Evolutionary conservation across 2,329 filamentous ascomycete species (phyloP), one percentile per base, ranked within the genome.

Genomic region (Colletotrichum limetticola): DNA sequence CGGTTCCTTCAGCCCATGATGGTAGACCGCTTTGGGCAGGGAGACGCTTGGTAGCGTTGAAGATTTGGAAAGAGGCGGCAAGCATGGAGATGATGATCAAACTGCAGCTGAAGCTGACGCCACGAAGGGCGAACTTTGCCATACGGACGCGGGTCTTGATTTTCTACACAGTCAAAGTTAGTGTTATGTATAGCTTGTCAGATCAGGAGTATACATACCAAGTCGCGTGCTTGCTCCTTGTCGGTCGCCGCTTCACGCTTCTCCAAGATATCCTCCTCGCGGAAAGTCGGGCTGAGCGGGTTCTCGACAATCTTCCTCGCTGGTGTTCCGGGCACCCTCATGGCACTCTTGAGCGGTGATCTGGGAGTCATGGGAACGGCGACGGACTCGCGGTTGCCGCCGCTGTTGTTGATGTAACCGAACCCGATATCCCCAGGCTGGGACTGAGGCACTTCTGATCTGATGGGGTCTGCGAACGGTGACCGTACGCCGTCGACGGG

Each of bases 51-150:
- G 97, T 98, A 62, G 95, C 90, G 82, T 97, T 95, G 90, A 99
- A 99, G 82, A 99, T 95, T 77, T 91, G 86, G 79, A 99, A 94
- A 4, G 94, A 95, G n/a, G 94, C 90, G 16, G 93, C 92, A 66
- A 99, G 86, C 90, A 99, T 96, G 74, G 95, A 88, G 71, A 99
- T 89, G 76, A 99, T 94, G 81, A 99, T 98, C 74, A 98, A 88
- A 82, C 94, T 96, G 87, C 97, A 99, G 83, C 94, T 95, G 83
- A 99, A 98, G 88, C 96, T 98, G 85, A 98, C 94, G 69, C 95
- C 93, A 76, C 97, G 93, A n/a, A 99, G 91, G 75, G 97, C 91
- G 78, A 98, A 92, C 86, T 99, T 99, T 77, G 96, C 97, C 83
- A 98, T 88, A 59, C 97, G 92, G 42, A 98, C 95, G 77, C 95